phyloP scores from a whole-genome alignment of 495 filamentous ascomycete species.

The Melanomma pulvis-pyrius region DNA sequence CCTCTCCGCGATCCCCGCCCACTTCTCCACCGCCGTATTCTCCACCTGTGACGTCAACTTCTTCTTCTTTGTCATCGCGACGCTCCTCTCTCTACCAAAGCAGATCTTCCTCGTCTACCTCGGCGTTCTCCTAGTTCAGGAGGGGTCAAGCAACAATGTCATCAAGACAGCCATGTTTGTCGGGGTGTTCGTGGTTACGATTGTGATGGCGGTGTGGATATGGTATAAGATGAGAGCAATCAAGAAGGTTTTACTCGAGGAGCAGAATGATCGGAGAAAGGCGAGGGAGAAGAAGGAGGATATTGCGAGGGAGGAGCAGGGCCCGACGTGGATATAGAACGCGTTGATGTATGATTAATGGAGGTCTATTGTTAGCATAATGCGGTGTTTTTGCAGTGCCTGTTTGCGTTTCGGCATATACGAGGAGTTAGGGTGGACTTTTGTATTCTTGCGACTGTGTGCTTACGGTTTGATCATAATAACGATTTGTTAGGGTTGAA shows the following conservation, averaged over 20 bases:
- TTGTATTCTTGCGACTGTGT: too few relatives aligned
- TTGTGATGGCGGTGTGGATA: conserved; percentile 24
- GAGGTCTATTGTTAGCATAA: too few relatives aligned
- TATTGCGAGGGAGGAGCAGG: background rate
- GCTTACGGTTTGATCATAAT: too few relatives aligned
- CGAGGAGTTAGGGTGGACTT: too few relatives aligned
- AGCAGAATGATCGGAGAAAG: conserved; percentile 16
- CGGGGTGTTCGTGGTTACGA: conserved; percentile 14
- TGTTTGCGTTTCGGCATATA: too few relatives aligned
- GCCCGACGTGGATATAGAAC: background rate
- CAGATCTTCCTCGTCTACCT: conserved; percentile 35
- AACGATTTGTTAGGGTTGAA: too few relatives aligned
- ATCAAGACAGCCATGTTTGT: conserved; percentile 22
- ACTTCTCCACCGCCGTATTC: conserved; percentile 31
- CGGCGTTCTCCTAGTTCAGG: conserved; percentile 21
- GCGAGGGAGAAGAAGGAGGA: conserved; percentile 12
- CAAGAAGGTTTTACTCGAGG: conserved; percentile 27
- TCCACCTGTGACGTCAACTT: conserved; percentile 33
- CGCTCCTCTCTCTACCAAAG: conserved; percentile 25
- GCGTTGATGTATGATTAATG: too few relatives aligned
- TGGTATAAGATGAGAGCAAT: conserved; percentile 28
- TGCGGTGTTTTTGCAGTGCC: background rate
- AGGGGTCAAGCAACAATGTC: background rate
- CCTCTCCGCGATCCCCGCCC: conserved; percentile 20
- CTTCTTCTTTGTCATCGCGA: conserved; percentile 24